These are phyloP conservation scores for Trypanosoma brucei DNA, from an alignment of 208 protist species.

Conservation along the genomic window DNA sequence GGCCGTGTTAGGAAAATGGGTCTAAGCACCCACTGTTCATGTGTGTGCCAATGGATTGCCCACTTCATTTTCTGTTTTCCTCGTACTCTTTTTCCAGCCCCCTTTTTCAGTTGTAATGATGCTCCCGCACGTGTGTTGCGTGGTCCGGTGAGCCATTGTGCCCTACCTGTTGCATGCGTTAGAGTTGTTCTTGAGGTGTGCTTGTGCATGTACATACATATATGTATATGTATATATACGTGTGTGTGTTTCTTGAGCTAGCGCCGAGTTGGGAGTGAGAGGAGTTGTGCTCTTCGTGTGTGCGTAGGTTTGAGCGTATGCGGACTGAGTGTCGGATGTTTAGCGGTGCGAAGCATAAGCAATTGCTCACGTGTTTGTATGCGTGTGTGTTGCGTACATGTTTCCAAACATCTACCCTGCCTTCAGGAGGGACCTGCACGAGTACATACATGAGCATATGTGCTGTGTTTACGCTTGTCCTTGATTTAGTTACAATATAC, in stretches of 20 bases:
- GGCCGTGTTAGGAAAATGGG: constrained; percentile 20
- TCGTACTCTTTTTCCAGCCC: not conserved
- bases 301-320: not conserved
- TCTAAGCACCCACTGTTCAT: constrained; percentile 1
- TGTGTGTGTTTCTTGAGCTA: not conserved
- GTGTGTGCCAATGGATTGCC: not conserved
- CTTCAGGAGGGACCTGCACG: too few species aligned
- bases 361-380: not conserved
- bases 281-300: not conserved
- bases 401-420: too few species aligned
- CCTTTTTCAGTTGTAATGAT: not conserved
- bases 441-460: too few species aligned
- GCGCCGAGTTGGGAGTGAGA: not conserved
- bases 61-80: constrained; percentile 19
- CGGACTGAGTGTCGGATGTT: not conserved
- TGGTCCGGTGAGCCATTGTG: not conserved
- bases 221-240: not conserved
- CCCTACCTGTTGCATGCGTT: not conserved
- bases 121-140: not conserved
- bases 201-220: not conserved
- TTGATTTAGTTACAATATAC: too few species aligned
- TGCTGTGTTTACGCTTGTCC: too few species aligned
- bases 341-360: not conserved
- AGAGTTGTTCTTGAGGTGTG: not conserved
- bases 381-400: not conserved